Base-by-base conservation (phyloP, 2,329 filamentous ascomycete genomes). In the Hortaea werneckii region DNA sequence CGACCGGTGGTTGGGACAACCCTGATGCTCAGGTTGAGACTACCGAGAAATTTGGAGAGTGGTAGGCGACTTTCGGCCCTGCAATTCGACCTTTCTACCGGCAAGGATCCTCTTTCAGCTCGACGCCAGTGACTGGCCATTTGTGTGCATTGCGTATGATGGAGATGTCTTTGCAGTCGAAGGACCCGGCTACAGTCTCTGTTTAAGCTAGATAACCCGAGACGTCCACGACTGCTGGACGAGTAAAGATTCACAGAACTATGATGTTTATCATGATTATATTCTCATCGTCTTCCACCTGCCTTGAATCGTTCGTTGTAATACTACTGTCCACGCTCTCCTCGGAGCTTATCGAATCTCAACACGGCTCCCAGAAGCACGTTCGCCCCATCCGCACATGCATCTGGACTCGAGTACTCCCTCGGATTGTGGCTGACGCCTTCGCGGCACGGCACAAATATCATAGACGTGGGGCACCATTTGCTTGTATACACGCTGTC, bases 291-390 rank as follows among this genome's bases (percentile, higher is more conserved):
- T 20, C 32, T 35, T 12, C 9, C 9, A 35, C 32, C 9, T 35
- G 32, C 3, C 32, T 35, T 10, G 9, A 35, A 2, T 35, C 9
- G n/a, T 10, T 13, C 5, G 37, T 35, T 35, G 28, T 10, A 37
- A 5, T 9, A 26, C 32, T 20, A 44, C 34, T 39, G 10, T 5
- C 37, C 35, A 26, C 42, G 29, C 28, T 30, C 35, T 8, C 28
- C 34, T 13, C 42, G 28, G 59, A 71, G 57, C 35, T 62, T 55
- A 60, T 76, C 73, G 59, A 69, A 75, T 37, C 68, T 62, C 43
- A 75, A 26, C 29, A 77, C 71, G 39, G 72, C 68, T 40, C 74
- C 70, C 45, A 75, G 54, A 53, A 77, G 52, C 4, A 74, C 69
- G 55, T 77, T 72, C 11, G 68, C 64, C 0, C 70, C 70, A 43